These are phyloP conservation scores for Tulasnella sp. DNA, from an alignment of 768 basidiomycete genomes.

Conservation along the genomic window DNA sequence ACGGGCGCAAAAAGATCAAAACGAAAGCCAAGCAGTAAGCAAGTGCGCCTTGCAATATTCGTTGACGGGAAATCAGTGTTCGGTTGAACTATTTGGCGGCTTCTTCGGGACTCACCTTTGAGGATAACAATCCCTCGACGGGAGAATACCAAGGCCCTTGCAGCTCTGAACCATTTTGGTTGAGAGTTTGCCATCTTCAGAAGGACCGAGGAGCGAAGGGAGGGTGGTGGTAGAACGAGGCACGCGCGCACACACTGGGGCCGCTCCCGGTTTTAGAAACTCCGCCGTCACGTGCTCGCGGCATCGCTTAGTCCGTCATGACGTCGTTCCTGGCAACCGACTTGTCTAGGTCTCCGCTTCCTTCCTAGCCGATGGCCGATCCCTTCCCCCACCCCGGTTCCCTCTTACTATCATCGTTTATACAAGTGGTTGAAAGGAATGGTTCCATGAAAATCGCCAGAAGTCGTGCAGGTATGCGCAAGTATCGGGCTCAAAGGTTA, in stretches of 20 bases:
- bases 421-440: too few relatives aligned
- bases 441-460: not conserved
- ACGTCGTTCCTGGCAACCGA: too few relatives aligned
- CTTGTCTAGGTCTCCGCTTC: too few relatives aligned
- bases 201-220: not conserved
- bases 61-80: not conserved
- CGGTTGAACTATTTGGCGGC: not conserved
- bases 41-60: conserved; percentile 23
- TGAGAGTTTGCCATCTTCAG: not conserved
- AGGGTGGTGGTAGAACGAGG: not conserved
- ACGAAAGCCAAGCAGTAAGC: conserved; percentile 28
- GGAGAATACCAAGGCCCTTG: not conserved
- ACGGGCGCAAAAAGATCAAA: conserved; percentile 25
- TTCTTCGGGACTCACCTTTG: not conserved
- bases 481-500: too few relatives aligned
- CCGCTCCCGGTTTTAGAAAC: not conserved
- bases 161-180: not conserved
- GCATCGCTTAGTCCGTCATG: not conserved
- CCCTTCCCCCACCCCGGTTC: too few relatives aligned
- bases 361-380: too few relatives aligned
- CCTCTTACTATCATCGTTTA: too few relatives aligned
- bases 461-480: not conserved
- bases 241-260: not conserved
- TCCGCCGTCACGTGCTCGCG: not conserved
- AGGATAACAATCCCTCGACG: conserved; percentile 5